Conservation (phyloP, 2,329 filamentous ascomycete species). For the Sporothrix globosa region DNA sequence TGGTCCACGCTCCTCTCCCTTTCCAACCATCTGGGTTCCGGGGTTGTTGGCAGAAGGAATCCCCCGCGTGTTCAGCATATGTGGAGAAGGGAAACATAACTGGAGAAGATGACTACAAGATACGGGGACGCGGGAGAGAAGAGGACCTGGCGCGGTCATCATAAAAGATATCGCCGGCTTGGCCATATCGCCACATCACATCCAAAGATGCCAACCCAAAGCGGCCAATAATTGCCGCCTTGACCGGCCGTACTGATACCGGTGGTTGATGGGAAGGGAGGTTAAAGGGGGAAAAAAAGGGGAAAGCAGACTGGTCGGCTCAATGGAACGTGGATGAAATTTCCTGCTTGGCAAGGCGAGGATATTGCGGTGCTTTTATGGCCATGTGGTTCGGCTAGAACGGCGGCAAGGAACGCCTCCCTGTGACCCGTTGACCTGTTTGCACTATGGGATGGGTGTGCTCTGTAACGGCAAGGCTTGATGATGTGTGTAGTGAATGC, state of each 20-base stretch:
- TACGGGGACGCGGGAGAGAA: neutral
- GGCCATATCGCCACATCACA: conserved; percentile 2
- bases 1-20: neutral
- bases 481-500: too few species aligned
- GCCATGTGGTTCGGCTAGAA: neutral
- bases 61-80: conserved; percentile 9
- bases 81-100: neutral
- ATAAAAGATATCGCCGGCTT: neutral
- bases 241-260: neutral
- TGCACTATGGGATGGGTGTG: too few species aligned
- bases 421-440: neutral
- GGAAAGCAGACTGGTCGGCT: neutral
- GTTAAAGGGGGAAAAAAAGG: too few species aligned
- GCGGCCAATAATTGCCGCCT: conserved; percentile 17
- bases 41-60: neutral
- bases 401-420: neutral
- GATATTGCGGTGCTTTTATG: neutral
- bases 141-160: neutral
- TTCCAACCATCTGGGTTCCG: conserved; percentile 9
- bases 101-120: neutral
- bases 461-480: too few species aligned
- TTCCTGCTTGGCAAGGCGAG: too few species aligned
- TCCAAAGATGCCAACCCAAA: neutral
- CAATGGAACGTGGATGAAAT: neutral
- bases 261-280: neutral